These are phyloP conservation scores for Scutellaria galericulata DNA, from an alignment of 257 asterid species.

Conservation along the genomic window DNA sequence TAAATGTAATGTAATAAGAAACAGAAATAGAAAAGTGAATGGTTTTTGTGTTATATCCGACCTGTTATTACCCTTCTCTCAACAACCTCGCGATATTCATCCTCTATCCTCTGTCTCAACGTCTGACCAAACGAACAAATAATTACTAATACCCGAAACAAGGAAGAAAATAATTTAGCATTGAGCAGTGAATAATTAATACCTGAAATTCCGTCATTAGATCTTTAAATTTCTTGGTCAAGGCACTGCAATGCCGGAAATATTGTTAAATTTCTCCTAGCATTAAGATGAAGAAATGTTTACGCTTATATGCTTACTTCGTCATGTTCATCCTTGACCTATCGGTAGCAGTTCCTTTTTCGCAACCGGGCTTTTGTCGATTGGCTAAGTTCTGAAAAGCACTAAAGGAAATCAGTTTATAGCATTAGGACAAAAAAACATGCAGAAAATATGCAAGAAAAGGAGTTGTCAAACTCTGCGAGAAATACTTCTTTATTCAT, in stretches of 20 bases:
- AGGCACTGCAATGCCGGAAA: conserved; percentile 52
- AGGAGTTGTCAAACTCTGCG: conserved; percentile 10
- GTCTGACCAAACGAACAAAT: conserved; percentile 44
- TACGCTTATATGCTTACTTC: conserved; percentile 46
- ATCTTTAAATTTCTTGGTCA: conserved; percentile 74
- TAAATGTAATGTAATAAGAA: neutral
- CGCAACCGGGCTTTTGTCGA: conserved; percentile 85
- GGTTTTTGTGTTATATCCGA: conserved; percentile 32
- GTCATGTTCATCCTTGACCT: conserved; percentile 88
- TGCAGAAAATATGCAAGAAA: conserved; percentile 9
- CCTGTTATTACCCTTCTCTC: conserved; percentile 93
- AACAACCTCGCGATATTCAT: conserved; percentile 90
- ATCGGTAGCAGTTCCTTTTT: conserved; percentile 83
- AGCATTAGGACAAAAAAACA: neutral
- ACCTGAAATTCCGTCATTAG: conserved; percentile 90
- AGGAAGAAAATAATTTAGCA: neutral
- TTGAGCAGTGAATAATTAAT: neutral
- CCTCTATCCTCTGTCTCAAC: conserved; percentile 74
- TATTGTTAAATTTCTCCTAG: conserved; percentile 18
- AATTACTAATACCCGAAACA: neutral
- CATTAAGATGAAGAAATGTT: conserved; percentile 4
- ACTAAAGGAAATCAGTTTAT: conserved; percentile 25
- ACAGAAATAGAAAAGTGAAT: conserved; percentile 14
- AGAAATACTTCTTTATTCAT: conserved; percentile 65
- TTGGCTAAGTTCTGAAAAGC: conserved; percentile 68